These are phyloP conservation scores for Tuber magnatum DNA, from an alignment of 495 filamentous ascomycete species.

Conservation along the genomic window DNA sequence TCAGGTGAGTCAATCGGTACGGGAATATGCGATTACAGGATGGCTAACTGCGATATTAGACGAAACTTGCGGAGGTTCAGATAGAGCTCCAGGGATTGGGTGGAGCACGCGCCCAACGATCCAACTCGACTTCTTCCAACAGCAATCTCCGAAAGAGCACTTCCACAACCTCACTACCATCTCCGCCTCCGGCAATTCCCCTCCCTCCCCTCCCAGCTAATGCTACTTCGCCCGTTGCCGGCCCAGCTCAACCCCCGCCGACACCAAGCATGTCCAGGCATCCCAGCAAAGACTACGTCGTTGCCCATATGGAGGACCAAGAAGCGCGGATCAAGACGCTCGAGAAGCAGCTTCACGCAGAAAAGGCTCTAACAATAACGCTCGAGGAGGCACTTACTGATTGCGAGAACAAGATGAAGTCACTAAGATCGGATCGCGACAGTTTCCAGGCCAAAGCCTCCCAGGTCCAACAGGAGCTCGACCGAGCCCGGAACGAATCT, in stretches of 20 bases:
- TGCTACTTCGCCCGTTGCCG: conserved; percentile 46
- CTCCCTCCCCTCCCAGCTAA: conserved; percentile 74
- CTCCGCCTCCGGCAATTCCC: conserved; percentile 84
- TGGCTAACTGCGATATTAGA: conserved; percentile 46
- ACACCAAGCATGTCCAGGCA: conserved; percentile 47
- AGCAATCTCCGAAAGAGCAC: conserved; percentile 68
- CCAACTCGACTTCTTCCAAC: conserved; percentile 63
- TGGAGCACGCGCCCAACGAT: conserved; percentile 55
- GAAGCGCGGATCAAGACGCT: conserved; percentile 91
- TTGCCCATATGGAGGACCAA: conserved; percentile 74
- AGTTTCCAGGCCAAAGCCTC: conserved; percentile 75
- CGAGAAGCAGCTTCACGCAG: conserved; percentile 91
- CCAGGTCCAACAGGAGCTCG: conserved; percentile 69
- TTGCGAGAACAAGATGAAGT: conserved; percentile 64
- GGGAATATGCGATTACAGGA: neutral
- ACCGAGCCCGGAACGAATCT: conserved; percentile 53
- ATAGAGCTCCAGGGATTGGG: conserved; percentile 40
- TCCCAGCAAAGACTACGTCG: conserved; percentile 69
- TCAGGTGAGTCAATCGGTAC: conserved; percentile 52
- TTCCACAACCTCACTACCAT: conserved; percentile 76
- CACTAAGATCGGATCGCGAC: conserved; percentile 60
- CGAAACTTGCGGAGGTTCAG: conserved; percentile 53
- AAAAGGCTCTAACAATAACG: conserved; percentile 90
- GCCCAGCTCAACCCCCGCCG: conserved; percentile 46
- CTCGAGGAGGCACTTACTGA: conserved; percentile 93